Evolutionary conservation across 495 filamentous ascomycete species (phyloP).

Genomic region (Pyrenopolyporus hunteri): DNA sequence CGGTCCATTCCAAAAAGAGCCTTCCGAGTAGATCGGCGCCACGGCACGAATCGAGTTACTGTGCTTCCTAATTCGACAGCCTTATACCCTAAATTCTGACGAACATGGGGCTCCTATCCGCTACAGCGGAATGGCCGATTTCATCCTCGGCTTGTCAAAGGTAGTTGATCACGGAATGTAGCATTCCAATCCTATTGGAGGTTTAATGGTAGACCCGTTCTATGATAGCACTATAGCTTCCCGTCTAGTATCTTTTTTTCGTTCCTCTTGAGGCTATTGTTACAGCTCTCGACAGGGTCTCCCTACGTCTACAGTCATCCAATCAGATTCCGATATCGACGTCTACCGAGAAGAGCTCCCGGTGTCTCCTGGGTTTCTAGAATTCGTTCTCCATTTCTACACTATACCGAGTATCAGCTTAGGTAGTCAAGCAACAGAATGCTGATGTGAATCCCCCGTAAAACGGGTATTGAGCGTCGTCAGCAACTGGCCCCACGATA

Average conservation of each 20-base stretch:
- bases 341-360: neutral
- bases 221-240: constrained; percentile 21
- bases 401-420: neutral
- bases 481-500: constrained; percentile 26
- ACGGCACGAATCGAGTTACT: constrained; percentile 15
- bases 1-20: too few relatives aligned
- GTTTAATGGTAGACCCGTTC: constrained; percentile 7
- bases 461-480: constrained; percentile 24
- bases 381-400: constrained; percentile 23
- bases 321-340: neutral
- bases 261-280: neutral
- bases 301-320: constrained; percentile 1
- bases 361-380: neutral
- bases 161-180: neutral
- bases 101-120: neutral
- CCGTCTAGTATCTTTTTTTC: constrained; percentile 13
- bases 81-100: constrained; percentile 32
- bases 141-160: constrained; percentile 18
- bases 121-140: constrained; percentile 28
- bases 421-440: constrained; percentile 2
- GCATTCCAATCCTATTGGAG: constrained; percentile 12
- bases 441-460: constrained; percentile 4
- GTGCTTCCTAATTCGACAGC: constrained; percentile 14
- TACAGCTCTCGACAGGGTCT: neutral
- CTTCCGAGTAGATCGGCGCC: neutral